Evolutionary conservation across 2,329 filamentous ascomycete genomes (phyloP).

Genomic region (Trichoderma simmonsii): DNA sequence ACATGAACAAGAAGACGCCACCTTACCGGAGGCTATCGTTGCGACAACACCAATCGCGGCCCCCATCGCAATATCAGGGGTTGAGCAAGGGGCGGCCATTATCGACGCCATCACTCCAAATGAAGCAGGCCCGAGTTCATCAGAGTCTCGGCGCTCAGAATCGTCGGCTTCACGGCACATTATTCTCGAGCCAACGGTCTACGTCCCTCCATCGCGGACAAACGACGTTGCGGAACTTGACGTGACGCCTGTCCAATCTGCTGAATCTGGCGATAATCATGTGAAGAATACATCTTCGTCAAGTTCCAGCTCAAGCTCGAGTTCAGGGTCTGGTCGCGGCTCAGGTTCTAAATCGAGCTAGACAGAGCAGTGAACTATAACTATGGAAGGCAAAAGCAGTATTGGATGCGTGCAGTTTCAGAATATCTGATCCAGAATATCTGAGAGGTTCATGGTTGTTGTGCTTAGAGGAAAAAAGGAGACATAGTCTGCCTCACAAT

Average conservation of each 20-base stretch:
- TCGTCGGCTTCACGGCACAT: background rate
- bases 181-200: conserved; percentile 14
- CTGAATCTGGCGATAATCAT: background rate
- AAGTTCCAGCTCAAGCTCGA: conserved; percentile 13
- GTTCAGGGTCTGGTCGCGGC: background rate
- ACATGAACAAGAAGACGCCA: background rate
- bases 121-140: background rate
- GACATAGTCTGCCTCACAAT: background rate
- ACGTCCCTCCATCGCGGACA: conserved; percentile 4
- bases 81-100: background rate
- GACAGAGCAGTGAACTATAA: background rate
- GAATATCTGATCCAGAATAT: too few species aligned
- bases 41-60: background rate
- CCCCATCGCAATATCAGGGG: background rate
- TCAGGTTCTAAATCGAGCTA: background rate
- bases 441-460: background rate
- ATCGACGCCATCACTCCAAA: background rate
- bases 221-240: background rate
- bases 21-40: background rate
- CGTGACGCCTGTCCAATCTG: background rate
- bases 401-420: background rate
- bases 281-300: background rate
- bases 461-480: background rate
- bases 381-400: background rate
- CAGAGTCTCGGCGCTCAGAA: background rate